Percentiles rank a stretch among this genome's conserved stretches.
These are phyloP conservation scores for Calvatia gigantea DNA, from an alignment of 768 basidiomycete species.

Conservation along the genomic window DNA sequence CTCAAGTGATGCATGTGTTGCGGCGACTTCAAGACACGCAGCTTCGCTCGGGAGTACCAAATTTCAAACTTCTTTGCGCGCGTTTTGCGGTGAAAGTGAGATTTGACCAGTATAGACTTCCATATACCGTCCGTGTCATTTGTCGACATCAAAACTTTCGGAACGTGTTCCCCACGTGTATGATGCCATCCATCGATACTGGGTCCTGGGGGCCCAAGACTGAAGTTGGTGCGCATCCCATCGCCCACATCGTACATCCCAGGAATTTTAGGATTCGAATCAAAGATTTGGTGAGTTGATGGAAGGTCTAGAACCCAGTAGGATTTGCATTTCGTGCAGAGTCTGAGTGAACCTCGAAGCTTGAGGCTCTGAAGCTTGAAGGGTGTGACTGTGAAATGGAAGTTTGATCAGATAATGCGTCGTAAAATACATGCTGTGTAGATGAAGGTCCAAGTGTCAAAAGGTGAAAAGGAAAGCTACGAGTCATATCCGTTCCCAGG, in stretches of 20 bases:
- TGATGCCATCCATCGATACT: slow-evolving; percentile 22
- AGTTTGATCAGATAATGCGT: slow-evolving; percentile 11
- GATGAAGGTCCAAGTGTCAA: slow-evolving; percentile 9
- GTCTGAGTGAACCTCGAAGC: background rate
- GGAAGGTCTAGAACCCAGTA: background rate
- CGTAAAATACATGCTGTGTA: slow-evolving; percentile 13
- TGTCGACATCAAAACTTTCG: background rate
- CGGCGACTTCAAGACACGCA: background rate
- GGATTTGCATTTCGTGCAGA: background rate
- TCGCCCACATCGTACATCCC: background rate
- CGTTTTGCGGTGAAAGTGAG: slow-evolving; percentile 4
- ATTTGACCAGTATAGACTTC: background rate
- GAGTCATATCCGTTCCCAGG: background rate
- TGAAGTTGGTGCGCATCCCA: background rate
- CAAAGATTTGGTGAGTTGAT: background rate
- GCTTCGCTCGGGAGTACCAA: background rate
- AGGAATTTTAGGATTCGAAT: background rate
- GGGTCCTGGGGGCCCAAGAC: background rate
- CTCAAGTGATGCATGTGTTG: slow-evolving; percentile 1
- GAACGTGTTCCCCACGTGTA: slow-evolving; percentile 27
- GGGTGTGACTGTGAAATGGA: slow-evolving; percentile 2
- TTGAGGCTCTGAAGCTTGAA: too few relatives aligned
- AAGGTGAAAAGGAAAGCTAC: background rate
- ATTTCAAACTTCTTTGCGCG: slow-evolving; percentile 2
- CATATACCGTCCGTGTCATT: slow-evolving; percentile 3